Evolutionary conservation across 2,329 filamentous ascomycete genomes (phyloP), one percentile per base, ranked within the genome.

Genomic region (Xylaria sp.): DNA sequence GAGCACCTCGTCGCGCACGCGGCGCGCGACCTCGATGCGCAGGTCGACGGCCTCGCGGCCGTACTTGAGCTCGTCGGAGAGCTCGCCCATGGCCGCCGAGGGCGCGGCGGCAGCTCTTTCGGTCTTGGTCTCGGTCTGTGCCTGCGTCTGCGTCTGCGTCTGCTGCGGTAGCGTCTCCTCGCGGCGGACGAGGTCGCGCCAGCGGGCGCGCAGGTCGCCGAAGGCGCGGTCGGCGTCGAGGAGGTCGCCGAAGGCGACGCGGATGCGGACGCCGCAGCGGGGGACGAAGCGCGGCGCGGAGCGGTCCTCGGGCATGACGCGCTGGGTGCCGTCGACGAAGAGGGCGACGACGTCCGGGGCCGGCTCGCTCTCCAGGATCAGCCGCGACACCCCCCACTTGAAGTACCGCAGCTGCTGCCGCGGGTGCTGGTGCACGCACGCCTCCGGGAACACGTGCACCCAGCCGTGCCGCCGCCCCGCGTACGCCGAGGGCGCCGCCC

Each of bases 371-470:
- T 99, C 94, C 43, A 99, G 84, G 53, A 99, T 94, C 53, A 97
- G 80, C 2, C 94, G 85, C 6, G 93, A 91, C 1, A 97, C 81
- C 1, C 94, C 94, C 94, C 94, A 99, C 77, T 96, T 97, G 83
- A 97, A 97, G 75, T 99, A 99, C 24, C 94, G 89, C 79, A 97
- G 87, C 7, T 87, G 85, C 64, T 86, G 85, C 39, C 86, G 78
- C 1, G 88, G 83, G 62, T 91, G 87, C 74, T 99, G 94, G 72
- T 97, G 92, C 42, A 96, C 91, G 72, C 90, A 91, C 44, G 92
- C 94, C 74, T 99, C 94, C 11, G 94, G 94, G 72, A 97, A 97
- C 50, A 97, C 88, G 72, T 99, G 94, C 3, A 99, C 78, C 94
- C 94, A 99, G 41, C 85, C 84, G 71, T 90, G 82, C 42, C 84